These are phyloP conservation scores for Oryza brachyantha DNA, from an alignment of 176 grass and related monocot species.

Conservation along the genomic window DNA sequence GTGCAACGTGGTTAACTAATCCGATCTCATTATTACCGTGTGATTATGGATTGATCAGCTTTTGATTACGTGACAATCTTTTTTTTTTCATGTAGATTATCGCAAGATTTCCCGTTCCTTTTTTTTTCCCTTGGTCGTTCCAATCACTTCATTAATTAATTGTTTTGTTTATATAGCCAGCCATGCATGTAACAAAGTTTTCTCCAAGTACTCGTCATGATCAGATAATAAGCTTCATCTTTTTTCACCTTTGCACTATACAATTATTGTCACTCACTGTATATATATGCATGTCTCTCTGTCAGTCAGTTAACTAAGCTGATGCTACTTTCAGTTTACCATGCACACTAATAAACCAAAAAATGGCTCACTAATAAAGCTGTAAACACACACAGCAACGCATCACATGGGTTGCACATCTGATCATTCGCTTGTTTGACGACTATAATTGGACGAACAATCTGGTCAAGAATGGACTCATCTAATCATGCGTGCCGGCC, in stretches of 20 bases:
- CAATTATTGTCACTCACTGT: neutral
- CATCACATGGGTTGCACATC: slow-evolving; percentile 33
- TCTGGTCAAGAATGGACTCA: slow-evolving; percentile 30
- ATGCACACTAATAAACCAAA: neutral
- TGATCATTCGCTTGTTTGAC: neutral
- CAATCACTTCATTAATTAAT: slow-evolving; percentile 22
- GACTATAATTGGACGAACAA: slow-evolving; percentile 16
- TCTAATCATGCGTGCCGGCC: slow-evolving; percentile 1
- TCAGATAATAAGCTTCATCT: slow-evolving; percentile 26
- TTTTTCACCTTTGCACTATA: neutral
- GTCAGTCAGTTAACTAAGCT: neutral
- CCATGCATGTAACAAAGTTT: slow-evolving; percentile 15
- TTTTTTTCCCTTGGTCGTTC: neutral
- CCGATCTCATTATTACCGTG: neutral
- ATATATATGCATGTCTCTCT: neutral
- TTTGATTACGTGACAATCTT: neutral
- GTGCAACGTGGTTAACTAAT: slow-evolving; percentile 50
- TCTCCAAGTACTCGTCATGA: neutral
- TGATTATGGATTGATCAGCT: neutral
- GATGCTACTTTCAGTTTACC: neutral
- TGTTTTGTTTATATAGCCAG: slow-evolving; percentile 28
- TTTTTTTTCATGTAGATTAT: neutral
- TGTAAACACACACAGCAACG: slow-evolving; percentile 7
- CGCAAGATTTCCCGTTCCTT: neutral
- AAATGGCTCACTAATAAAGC: neutral